Evolutionary conservation across 345 rosid genomes (phyloP), one percentile per base, ranked within the genome.

Genomic region (Carallia brachiata): DNA sequence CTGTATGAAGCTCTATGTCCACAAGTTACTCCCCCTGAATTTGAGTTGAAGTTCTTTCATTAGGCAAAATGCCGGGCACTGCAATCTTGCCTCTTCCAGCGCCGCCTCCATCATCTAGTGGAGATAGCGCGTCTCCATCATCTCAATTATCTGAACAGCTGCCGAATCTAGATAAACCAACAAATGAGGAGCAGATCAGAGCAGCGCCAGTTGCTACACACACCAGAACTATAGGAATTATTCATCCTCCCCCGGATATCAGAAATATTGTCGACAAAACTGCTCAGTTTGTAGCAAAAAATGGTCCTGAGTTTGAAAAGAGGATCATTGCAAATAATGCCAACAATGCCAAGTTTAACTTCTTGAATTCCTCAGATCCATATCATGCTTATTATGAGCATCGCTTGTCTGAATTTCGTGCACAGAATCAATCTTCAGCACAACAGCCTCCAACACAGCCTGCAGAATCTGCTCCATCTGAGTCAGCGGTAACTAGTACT

Each of bases 171-270:
- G 92, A 86, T 62, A 73, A 16, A 31, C 69, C 70, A 6, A 61
- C 54, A 40, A 80, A 67, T 80, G 89, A 83, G 32, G 89, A 86
- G 70, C 84, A 73, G 56, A 71, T 52, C 56, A 81, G 67, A 47
- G 79, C 74, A 39, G 79, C 77, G 6, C 77, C 91, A 3, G 84
- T 90, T 40, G 89, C 96, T 1, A 90, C 91, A 48, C 97, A 92
- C 79, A 87, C 97, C 0, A 83, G 77, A 72, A 72, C 94, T n/a
- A 88, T 92, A 8, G 96, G 98, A 59, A 92, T 92, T 37, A 88
- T 92, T 55, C 85, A 92, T 65, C 98, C 94, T 17, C 98, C 98
- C 59, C 91, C 91, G 1, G 96, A 91, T 76, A 88, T 90, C 73
- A 83, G 88, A 79, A 83, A 78, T 31, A 90, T 92, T 60, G 96